Base-by-base conservation (phyloP, 148 eudicot species). In the Vaccinium vitisidaea region DNA sequence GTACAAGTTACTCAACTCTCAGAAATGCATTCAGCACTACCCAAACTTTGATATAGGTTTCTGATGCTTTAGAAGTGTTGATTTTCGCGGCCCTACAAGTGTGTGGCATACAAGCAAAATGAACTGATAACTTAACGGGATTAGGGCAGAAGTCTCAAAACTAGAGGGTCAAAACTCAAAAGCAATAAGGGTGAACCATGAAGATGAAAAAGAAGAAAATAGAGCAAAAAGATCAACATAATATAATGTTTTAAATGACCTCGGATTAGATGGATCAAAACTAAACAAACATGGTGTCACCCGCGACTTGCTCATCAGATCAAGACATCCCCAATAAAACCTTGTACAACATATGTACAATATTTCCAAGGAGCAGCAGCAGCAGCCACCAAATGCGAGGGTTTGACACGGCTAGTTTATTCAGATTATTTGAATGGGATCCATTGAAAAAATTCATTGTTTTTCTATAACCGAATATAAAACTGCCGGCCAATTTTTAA, bases 391-490 rank as follows among this genome's bases (percentile, higher is more conserved):
- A 0, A 54, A 74, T 6, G 84, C 30, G 74, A 75, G 19, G 19
- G 75, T 53, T 83, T 83, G 84, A 83, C 79, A 54, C 5, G 32
- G 69, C 32, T 73, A 27, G 18, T 18, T 69, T 18, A 32, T 69
- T 36, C 46, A 5, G 46, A 43, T 5, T 67, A 27, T 82, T 9
- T 25, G 53, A 48, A 50, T 7, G 77, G 77, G 56, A 74, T 74
- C 63, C 48, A 69, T 27, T 30, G 12, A 13, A 27, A 69, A 13
- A 69, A 13, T 36, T 36, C 39, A 70, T 19, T 25, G 19, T 43
- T 53, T 19, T 48, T 19, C n/a, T 83, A 46, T 18, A 83, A 79
- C 25, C 76, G 49, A 63, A 75, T 84, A 80, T 43, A 48, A 80
- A 80, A 61, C 58, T 63, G 43, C 18, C n/a, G 75, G 74, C 5